Evolutionary conservation across 495 filamentous ascomycete genomes (phyloP), one percentile per base, ranked within the genome.

Genomic region (Aspergillus sclerotiicarbonarius): DNA sequence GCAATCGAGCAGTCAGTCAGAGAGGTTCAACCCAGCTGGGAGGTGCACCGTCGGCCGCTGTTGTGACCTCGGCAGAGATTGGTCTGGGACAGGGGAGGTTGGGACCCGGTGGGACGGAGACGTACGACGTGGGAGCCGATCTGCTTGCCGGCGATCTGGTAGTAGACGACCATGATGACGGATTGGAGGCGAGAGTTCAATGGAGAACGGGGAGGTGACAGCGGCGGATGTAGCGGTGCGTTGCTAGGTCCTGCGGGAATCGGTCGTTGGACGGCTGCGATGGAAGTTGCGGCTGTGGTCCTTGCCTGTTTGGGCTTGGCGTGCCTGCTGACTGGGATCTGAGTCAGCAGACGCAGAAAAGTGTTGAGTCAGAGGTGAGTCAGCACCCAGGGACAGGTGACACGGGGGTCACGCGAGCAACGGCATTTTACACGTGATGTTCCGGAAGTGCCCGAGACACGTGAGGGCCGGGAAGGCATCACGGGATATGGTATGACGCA

Each of bases 71-170:
- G 31, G 21, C 32, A 43, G 39, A 20, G 20, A 45, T 25, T 51
- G 44, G 51, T n/a, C 21, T 52, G 18, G 51, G n/a, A 50, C 37
- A 18, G 16, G 56, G 56, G 60, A 55, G 12, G 32, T 15, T 62
- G 59, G 64, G 58, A 32, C 20, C 19, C 31, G 29, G 54, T 20
- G n/a, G 18, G 48, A 31, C 46, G 20, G 56, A 46, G 47, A 89
- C 91, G 69, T 84, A 98, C 93, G 71, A 87, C 78, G 80, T 97
- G 94, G 52, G 94, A 96, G 78, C 89, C 91, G 81, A 98, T 81
- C 77, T 96, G 85, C 71, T 85, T 87, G 82, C 93, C 94, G 77
- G 87, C 81, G 70, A 97, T 80, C 62, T 79, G 85, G 85, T 96
- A 97, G 71, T 83, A 84, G 68, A 78, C 82, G 71, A 92, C 91